A percentile compares a stretch with the other conserved stretches of the same genome.
Conservation (phyloP, 2,329 filamentous ascomycete species). For the Furcasterigmium furcatum region DNA sequence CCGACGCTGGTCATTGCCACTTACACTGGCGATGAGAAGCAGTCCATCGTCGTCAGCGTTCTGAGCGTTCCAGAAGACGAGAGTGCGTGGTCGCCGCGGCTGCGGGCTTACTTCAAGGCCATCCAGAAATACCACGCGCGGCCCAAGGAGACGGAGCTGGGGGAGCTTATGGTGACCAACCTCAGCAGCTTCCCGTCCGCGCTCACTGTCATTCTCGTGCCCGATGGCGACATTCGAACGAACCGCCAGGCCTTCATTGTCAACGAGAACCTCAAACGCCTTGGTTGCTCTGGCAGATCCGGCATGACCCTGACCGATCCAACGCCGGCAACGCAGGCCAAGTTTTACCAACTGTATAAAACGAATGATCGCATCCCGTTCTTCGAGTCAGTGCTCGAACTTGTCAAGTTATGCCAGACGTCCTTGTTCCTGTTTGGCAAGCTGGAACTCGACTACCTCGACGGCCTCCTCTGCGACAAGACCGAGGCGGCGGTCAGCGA, state of each 20-base stretch:
- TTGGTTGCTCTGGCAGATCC: conserved; percentile 87
- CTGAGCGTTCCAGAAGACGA: conserved; percentile 81
- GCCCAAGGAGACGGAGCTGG: conserved; percentile 75
- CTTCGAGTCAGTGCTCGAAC: conserved; percentile 75
- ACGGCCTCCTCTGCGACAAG: conserved; percentile 88
- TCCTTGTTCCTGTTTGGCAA: conserved; percentile 86
- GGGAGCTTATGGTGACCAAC: conserved; percentile 91
- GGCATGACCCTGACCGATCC: conserved; percentile 79
- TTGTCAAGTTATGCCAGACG: conserved; percentile 88
- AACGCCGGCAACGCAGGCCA: conserved; percentile 77
- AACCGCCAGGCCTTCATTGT: conserved; percentile 85
- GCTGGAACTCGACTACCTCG: conserved; percentile 82
- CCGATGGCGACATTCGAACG: conserved; percentile 77
- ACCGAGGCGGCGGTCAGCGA: conserved; percentile 87
- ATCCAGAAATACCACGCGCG: conserved; percentile 83
- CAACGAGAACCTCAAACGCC: conserved; percentile 88
- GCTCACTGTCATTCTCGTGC: conserved; percentile 86
- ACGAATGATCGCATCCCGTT: conserved; percentile 80
- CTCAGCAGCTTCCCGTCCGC: conserved; percentile 88
- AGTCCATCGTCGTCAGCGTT: conserved; percentile 76
- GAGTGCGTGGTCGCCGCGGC: conserved; percentile 70
- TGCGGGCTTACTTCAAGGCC: conserved; percentile 83
- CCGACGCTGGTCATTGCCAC: conserved; percentile 91
- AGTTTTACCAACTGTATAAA: conserved; percentile 88
- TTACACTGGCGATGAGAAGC: conserved; percentile 82